Evolutionary conservation across 192 early-diverging fungal genomes (phyloP).

Genomic region (Entophlyctis luteolus): DNA sequence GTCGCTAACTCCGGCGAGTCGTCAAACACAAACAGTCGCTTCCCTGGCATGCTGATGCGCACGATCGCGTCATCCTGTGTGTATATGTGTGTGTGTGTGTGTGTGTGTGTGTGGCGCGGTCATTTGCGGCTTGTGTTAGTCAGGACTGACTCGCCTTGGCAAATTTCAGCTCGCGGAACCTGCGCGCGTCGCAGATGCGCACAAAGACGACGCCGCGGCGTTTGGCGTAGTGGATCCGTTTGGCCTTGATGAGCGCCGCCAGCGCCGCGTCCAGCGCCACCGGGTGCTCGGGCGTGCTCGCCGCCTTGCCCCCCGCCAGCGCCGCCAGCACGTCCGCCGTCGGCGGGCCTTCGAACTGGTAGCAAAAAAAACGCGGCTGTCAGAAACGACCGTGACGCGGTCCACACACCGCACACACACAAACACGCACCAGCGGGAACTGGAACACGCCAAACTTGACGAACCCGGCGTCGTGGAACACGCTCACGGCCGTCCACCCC

Average conservation of each 20-base stretch:
- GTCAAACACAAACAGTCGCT: slow-evolving; percentile 10
- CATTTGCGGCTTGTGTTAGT: too few relatives aligned
- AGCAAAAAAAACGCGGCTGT: background rate
- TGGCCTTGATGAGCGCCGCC: background rate
- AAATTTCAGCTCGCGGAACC: slow-evolving; percentile 2
- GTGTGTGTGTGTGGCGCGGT: too few relatives aligned
- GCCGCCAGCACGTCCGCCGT: background rate
- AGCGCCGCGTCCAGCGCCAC: background rate
- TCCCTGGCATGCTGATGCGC: background rate
- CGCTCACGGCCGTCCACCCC: slow-evolving; percentile 1
- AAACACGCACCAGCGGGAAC: background rate
- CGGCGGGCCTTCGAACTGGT: slow-evolving; percentile 8
- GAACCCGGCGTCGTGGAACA: background rate
- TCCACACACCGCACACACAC: background rate
- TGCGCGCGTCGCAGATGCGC: slow-evolving; percentile 2
- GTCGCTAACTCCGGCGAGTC: background rate
- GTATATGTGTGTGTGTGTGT: too few relatives aligned
- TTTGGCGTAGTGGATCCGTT: background rate
- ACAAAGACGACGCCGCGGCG: background rate
- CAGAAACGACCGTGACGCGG: background rate
- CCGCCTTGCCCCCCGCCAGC: background rate
- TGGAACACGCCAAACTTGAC: background rate
- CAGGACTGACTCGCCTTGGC: background rate
- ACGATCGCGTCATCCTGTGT: background rate
- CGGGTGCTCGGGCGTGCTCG: too few relatives aligned